Evolutionary conservation across 208 protist species (phyloP), one percentile per base, ranked within the genome.

Genomic region (Crithidia brevicula): DNA sequence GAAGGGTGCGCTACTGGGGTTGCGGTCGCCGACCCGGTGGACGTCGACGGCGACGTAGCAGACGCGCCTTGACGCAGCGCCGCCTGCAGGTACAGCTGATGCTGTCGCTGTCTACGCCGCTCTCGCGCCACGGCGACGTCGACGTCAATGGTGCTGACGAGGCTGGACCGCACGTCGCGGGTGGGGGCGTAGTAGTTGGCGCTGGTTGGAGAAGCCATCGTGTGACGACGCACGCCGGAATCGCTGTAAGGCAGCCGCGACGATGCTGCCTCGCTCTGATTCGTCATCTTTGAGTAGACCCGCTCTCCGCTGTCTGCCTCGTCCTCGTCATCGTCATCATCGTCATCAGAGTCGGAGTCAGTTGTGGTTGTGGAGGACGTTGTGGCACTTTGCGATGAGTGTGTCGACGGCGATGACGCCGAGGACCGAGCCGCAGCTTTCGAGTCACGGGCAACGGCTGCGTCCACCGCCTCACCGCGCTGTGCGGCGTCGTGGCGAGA

Each of bases 61-160:
- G 22, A 49, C 6, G 33, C 10, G 27, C n/a, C 45, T 7, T 20
- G 42, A 23, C 33, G 53, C 57, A 67, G 51, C 8, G 59, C 62
- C 18, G 63, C 57, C 5, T 65, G 65, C 43, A 77, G 52, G 59
- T 79, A 80, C 4, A 66, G 56, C 15, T 70, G 56, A 28, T 65
- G 54, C 38, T 68, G 52, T 30, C 61, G 65, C 45, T 33, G 51
- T 11, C 34, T 27, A 18, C 72, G 50, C 1, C 43, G 27, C n/a
- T 58, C 57, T 57, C 78, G 77, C 50, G 62, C 58, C 28, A 81
- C 69, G 23, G 68, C 72, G 20, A 81, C 74, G 42, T 85, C 79
- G 36, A 85, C 70, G 61, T 85, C 79, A 15, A 75, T 40, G 4
- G 63, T 77, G 18, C 64, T 77, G n/a, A 85, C 79, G 8, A 80